These are phyloP conservation scores for Xanthoconium stramineum DNA, from an alignment of 768 basidiomycete species.

Conservation along the genomic window DNA sequence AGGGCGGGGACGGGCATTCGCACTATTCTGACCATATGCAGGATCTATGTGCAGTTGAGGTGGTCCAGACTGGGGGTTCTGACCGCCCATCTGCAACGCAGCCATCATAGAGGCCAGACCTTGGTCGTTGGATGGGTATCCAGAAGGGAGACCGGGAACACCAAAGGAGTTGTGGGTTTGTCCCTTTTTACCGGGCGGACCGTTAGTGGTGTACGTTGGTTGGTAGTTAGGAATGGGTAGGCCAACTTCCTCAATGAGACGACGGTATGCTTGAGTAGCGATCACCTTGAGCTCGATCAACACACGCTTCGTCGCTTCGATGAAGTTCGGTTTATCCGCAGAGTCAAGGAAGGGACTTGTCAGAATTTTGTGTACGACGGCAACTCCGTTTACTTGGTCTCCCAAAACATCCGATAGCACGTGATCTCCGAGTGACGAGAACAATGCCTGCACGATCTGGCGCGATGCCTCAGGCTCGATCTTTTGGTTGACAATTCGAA, in stretches of 20 bases:
- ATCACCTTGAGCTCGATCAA: slow-evolving; percentile 89
- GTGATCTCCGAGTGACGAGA: slow-evolving; percentile 86
- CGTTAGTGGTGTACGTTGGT: slow-evolving; percentile 65
- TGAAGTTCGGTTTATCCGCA: slow-evolving; percentile 59
- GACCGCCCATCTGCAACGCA: slow-evolving; percentile 85
- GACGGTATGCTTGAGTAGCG: slow-evolving; percentile 90
- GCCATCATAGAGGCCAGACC: slow-evolving; percentile 92
- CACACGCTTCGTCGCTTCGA: slow-evolving; percentile 88
- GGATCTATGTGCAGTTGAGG: slow-evolving; percentile 73
- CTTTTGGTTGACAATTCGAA: slow-evolving; percentile 96
- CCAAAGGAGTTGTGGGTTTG: slow-evolving; percentile 53
- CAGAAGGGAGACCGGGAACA: slow-evolving; percentile 73
- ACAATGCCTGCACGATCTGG: slow-evolving; percentile 85
- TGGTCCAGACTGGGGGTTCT: slow-evolving; percentile 78
- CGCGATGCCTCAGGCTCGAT: slow-evolving; percentile 85
- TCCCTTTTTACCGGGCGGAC: slow-evolving; percentile 58
- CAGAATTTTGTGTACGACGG: slow-evolving; percentile 89
- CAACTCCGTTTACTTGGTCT: slow-evolving; percentile 95
- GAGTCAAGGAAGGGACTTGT: slow-evolving; percentile 83
- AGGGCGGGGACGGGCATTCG: slow-evolving; percentile 44
- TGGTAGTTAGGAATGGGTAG: slow-evolving; percentile 86
- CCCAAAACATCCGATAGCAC: slow-evolving; percentile 91
- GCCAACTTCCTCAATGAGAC: slow-evolving; percentile 92
- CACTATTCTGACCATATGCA: slow-evolving; percentile 44
- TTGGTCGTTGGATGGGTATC: slow-evolving; percentile 80